A percentile compares a stretch with the other conserved stretches of the same genome.
phyloP scores from a whole-genome alignment of 2,329 filamentous ascomycete genomes.

The Basipetospora chlamydospora region DNA sequence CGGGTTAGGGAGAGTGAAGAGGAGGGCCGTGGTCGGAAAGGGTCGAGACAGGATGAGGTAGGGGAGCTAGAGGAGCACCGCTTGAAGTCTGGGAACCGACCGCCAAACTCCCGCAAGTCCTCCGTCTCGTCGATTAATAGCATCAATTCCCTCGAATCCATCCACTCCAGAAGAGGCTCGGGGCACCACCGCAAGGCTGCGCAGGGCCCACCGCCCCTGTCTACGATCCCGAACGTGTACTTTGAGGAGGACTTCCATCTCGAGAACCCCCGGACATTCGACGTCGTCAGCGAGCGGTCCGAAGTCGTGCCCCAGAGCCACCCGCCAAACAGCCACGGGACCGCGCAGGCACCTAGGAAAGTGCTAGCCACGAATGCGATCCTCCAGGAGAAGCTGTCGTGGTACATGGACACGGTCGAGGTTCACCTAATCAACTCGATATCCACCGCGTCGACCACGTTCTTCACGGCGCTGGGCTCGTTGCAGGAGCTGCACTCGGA shows the following conservation, averaged over 20 bases:
- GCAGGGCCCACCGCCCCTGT: slow-evolving; percentile 70
- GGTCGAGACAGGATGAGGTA: slow-evolving; percentile 25
- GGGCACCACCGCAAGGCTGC: slow-evolving; percentile 40
- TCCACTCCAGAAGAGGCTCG: slow-evolving; percentile 27
- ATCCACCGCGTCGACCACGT: slow-evolving; percentile 86
- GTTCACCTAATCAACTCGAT: slow-evolving; percentile 95
- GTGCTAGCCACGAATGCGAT: slow-evolving; percentile 92
- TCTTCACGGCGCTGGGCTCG: slow-evolving; percentile 87
- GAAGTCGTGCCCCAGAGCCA: slow-evolving; percentile 61
- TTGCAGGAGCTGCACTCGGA: slow-evolving; percentile 83
- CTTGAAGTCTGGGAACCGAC: slow-evolving; percentile 28
- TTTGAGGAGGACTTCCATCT: slow-evolving; percentile 92
- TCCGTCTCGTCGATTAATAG: slow-evolving; percentile 33
- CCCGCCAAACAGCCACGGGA: slow-evolving; percentile 44
- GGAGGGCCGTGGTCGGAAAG: slow-evolving; percentile 30
- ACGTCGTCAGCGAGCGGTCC: slow-evolving; percentile 88
- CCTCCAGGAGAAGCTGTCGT: slow-evolving; percentile 91
- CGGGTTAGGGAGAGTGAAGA: slow-evolving; percentile 67
- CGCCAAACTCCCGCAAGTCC: slow-evolving; percentile 22
- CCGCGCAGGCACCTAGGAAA: slow-evolving; percentile 51
- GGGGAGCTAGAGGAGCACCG: slow-evolving; percentile 27
- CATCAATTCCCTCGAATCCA: slow-evolving; percentile 5
- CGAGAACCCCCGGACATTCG: slow-evolving; percentile 91
- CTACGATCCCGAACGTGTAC: slow-evolving; percentile 84
- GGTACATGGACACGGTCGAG: slow-evolving; percentile 99